Evolutionary conservation across 73 alveolate genomes (phyloP), one percentile per base, ranked within the genome.

Genomic region (Effrenium voratum): DNA sequence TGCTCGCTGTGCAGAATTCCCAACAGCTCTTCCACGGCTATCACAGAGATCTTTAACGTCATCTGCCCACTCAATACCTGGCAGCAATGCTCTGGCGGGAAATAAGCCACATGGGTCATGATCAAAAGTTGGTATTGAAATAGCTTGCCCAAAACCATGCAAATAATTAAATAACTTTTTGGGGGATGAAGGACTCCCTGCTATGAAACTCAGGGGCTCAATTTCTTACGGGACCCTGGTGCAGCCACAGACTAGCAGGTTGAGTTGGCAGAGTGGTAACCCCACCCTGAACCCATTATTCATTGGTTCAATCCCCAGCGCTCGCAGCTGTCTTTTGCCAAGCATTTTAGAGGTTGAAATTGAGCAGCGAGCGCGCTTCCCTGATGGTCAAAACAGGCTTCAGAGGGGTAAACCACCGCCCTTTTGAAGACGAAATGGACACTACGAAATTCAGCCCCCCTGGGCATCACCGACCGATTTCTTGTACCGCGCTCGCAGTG

Each of bases 61-160:
- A 90, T 66, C 75, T 90, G 88, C 22, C 97, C 97, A 24, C 97
- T 90, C 36, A 43, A 76, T 43, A 90, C 97, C 97, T 88, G 66
- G 5, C 32, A 10, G 12, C 44, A 66, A 66, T 6, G 15, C 36
- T 22, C 15, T 32, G 30, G 15, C 76, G 30, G 41, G 38, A 63
- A 5, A 32, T 12, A 12, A 12, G 15, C 76, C 4, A 5, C 38
- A 63, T 63, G 34, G 19, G 4, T 63, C 30, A 63, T 22, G 6
- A 22, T 5, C 41, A 12, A 63, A 63, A 24, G 30, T 13, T 63
- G 76, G 34, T 63, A 10, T 63, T 22, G 30, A 24, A 63, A 22
- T 32, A 10, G 34, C 36, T 63, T 22, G 8, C 30, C 36, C 34
- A 63, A 22, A 63, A 10, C 76, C 15, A 6, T 13, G 76, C 41